Percentiles rank a stretch among this genome's conserved stretches.
phyloP scores from a whole-genome alignment of 2,329 filamentous ascomycete species.

The Aureobasidium sp. region DNA sequence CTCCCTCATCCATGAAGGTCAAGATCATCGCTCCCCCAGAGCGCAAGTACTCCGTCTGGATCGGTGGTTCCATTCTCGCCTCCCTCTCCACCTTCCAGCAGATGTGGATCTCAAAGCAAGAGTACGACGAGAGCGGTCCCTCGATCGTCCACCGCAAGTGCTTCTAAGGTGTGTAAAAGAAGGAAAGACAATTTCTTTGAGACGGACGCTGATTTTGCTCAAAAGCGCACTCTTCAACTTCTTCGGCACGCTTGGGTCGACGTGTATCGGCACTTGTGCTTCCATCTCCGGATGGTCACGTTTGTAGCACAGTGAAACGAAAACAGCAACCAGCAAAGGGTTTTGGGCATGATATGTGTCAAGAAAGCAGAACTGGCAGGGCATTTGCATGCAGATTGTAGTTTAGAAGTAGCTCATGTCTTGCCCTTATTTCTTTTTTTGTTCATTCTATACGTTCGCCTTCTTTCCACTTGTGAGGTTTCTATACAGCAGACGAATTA shows the following conservation, averaged over 20 bases:
- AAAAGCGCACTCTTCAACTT: slow-evolving; percentile 12
- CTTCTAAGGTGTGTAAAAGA: slow-evolving; percentile 65
- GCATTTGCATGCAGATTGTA: slow-evolving; percentile 16
- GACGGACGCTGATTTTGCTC: not conserved
- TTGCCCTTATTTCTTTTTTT: slow-evolving; percentile 15
- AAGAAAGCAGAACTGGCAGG: slow-evolving; percentile 13
- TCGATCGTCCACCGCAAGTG: slow-evolving; percentile 99
- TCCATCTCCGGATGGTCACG: slow-evolving; percentile 7
- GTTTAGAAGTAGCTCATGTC: slow-evolving; percentile 16
- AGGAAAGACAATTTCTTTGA: not conserved
- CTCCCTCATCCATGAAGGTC: slow-evolving; percentile 99
- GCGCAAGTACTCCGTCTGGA: slow-evolving; percentile 99
- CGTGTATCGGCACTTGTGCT: slow-evolving; percentile 7
- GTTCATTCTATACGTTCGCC: not conserved
- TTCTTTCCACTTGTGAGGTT: not conserved
- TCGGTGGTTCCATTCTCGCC: slow-evolving; percentile 99
- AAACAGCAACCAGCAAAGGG: slow-evolving; percentile 12
- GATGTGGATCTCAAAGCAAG: slow-evolving; percentile 99
- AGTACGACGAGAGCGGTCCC: slow-evolving; percentile 99
- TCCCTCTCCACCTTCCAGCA: slow-evolving; percentile 99
- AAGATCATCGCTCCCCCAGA: slow-evolving; percentile 99
- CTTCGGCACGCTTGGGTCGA: slow-evolving; percentile 9
- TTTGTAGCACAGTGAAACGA: slow-evolving; percentile 15
- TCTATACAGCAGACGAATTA: not conserved
- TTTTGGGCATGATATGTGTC: slow-evolving; percentile 13